Evolutionary conservation across 2,329 filamentous ascomycete species (phyloP), one percentile per base, ranked within the genome.

Genomic region (Thelonectria blattea): DNA sequence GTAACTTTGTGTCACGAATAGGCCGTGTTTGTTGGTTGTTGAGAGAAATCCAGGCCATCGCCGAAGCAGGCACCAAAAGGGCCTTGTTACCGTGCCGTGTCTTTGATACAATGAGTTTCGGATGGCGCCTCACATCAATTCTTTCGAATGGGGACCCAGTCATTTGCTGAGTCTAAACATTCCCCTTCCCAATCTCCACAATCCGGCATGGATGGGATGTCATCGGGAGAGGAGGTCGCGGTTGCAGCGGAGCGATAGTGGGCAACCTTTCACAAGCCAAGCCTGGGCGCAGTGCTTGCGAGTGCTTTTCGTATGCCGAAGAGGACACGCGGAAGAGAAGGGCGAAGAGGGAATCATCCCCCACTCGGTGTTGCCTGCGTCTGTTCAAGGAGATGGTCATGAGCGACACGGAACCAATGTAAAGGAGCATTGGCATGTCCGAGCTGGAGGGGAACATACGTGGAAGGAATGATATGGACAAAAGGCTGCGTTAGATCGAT

Each of bases 1-100:
- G 57, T 58, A 60, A 63, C 62, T 51, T 49, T 62, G 62, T 62
- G 55, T 63, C 60, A 64, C 67, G 62, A 50, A 65, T 46, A 22
- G 14, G 42, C 49, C 52, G 52, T 60, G 52, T 32, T 45, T 15
- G 34, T 60, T 52, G 42, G 42, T 11, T 30, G 52, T 20, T 39
- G 50, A 37, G 43, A 46, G 37, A 37, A 61, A 61, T 58, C 30
- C 47, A 61, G 52, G 41, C 56, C 59, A 53, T 53, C 43, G 50
- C 49, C 47, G 46, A 41, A 49, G 52, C 53, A 52, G 56, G 39
- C 54, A 56, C 37, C 17, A 48, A 52, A 45, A 61, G 58, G 56
- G 56, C 51, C 46, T 58, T 30, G 46, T 54, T 59, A 51, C 43
- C 51, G 56, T 50, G 47, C 59, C 55, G 51, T 49, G 61, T 59